Conservation (phyloP, 169 alveolate species). For the Plasmodium sp. region DNA sequence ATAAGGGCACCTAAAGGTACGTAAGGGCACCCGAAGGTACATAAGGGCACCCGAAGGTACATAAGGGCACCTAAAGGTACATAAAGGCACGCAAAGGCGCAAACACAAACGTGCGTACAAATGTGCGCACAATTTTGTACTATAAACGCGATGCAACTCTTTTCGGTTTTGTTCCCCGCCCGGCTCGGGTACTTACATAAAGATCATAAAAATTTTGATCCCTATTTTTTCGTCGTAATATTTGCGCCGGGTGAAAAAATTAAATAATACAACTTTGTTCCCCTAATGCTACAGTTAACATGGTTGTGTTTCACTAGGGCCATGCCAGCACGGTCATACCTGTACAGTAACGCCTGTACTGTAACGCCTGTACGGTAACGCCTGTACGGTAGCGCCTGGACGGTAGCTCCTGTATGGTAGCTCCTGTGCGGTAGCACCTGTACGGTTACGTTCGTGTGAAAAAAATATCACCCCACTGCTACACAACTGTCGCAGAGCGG, state of each 20-base stretch:
- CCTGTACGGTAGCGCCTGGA: background rate
- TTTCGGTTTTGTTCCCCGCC: background rate
- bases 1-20: background rate
- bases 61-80: background rate
- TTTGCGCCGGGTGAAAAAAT: background rate
- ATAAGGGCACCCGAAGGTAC: background rate
- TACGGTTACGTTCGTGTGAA: background rate
- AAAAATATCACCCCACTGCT: background rate
- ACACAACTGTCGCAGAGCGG: background rate
- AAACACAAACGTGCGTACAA: background rate
- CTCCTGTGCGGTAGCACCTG: background rate
- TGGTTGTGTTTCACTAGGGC: background rate
- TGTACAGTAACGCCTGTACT: background rate
- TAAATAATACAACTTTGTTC: constrained; percentile 18
- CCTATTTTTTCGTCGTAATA: background rate
- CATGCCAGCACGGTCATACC: background rate
- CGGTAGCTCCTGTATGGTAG: background rate
- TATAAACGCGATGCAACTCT: background rate
- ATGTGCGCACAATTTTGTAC: background rate
- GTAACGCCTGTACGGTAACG: background rate
- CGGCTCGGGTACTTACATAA: background rate
- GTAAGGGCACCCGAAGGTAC: background rate
- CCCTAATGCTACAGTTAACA: background rate
- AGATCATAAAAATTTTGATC: background rate
- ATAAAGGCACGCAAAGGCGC: background rate